A percentile compares a stretch with the other conserved stretches of the same genome.
These are phyloP conservation scores for Peronospora belbahrii DNA, from an alignment of 352 stramenopile species.

Conservation along the genomic window DNA sequence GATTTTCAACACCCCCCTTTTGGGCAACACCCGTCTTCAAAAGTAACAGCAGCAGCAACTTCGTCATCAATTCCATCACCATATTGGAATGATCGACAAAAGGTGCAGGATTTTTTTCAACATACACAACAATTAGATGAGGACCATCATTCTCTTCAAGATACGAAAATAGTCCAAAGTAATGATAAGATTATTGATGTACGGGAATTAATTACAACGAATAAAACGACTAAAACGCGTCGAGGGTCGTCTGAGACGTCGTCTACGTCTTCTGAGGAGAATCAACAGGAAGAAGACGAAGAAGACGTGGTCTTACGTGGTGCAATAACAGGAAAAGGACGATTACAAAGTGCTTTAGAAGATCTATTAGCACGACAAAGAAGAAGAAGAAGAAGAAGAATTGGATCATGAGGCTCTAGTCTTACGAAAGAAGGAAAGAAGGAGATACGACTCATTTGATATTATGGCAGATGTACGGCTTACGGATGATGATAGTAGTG, in stretches of 20 bases:
- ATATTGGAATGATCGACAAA: conserved; percentile 43
- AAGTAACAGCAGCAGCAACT: conserved; percentile 2
- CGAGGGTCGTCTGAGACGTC: conserved; percentile 22
- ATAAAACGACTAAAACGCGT: conserved; percentile 10
- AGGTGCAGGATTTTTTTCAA: conserved; percentile 50
- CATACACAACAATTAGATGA: conserved; percentile 36
- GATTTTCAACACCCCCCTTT: conserved; percentile 21
- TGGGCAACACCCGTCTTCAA: conserved; percentile 9
- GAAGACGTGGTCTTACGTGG: too few species aligned
- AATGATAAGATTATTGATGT: conserved; percentile 59
- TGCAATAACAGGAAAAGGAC: conserved; percentile 4
- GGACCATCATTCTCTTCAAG: not conserved
- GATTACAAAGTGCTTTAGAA: conserved; percentile 15
- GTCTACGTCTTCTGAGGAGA: conserved; percentile 27
- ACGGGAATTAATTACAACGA: conserved; percentile 36
- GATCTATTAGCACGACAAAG: conserved; percentile 19
- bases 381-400: conserved; percentile 15
- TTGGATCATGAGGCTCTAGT: conserved; percentile 4
- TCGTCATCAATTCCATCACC: conserved; percentile 1
- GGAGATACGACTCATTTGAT: conserved; percentile 29
- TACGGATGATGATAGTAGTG: conserved; percentile 12
- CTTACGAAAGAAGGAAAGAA: conserved; percentile 7
- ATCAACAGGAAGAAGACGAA: conserved; percentile 15
- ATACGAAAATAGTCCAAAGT: conserved; percentile 26
- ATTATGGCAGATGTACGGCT: conserved; percentile 21